A percentile compares a stretch with the other conserved stretches of the same genome.
Evolutionary conservation across 257 asterid species (phyloP).

Genomic region (Salvia rosmarinus): DNA sequence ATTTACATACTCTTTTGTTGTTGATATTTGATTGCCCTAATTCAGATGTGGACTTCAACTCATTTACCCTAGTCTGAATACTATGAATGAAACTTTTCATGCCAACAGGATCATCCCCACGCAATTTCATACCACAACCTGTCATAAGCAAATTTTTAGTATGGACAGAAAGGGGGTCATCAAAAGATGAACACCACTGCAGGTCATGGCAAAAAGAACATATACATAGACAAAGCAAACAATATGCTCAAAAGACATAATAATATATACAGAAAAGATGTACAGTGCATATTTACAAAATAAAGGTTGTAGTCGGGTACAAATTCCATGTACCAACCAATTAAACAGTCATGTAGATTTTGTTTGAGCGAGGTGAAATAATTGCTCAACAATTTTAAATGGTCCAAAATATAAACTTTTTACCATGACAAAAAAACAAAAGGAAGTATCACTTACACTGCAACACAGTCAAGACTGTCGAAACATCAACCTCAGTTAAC

Average conservation of each 20-base stretch:
- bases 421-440: not conserved
- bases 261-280: not conserved
- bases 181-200: constrained; percentile 4
- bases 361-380: not conserved
- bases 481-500: constrained; percentile 92
- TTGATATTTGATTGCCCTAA: constrained; percentile 54
- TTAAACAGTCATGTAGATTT: not conserved
- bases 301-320: not conserved
- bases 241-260: not conserved
- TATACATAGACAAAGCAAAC: not conserved
- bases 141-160: constrained; percentile 33
- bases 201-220: not conserved
- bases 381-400: not conserved
- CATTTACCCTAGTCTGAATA: constrained; percentile 78
- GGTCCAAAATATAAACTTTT: constrained; percentile 13
- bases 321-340: not conserved
- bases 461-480: constrained; percentile 76
- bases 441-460: constrained; percentile 59
- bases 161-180: constrained; percentile 18
- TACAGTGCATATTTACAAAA: not conserved
- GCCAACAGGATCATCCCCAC: constrained; percentile 91
- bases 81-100: constrained; percentile 80
- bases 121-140: constrained; percentile 97
- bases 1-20: constrained; percentile 67
- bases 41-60: constrained; percentile 70